These are phyloP conservation scores for Zymoseptoria ardabiliae DNA, from an alignment of 2,329 filamentous ascomycete species.

Conservation along the genomic window DNA sequence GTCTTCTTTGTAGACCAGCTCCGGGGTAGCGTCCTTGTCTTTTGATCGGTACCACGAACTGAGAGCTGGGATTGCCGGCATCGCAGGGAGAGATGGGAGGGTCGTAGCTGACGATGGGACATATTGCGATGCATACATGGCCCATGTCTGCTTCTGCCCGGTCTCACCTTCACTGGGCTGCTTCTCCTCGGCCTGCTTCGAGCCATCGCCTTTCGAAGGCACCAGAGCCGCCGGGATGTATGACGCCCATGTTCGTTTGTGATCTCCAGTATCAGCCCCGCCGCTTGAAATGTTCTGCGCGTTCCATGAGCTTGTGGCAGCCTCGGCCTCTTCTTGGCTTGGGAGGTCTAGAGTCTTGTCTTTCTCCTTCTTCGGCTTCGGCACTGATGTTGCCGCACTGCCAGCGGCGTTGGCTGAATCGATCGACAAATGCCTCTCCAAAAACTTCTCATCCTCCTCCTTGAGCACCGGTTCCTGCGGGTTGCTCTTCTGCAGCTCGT, in stretches of 20 bases:
- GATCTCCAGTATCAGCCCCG: constrained; percentile 24
- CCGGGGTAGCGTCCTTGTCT: constrained; percentile 27
- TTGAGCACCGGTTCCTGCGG: constrained; percentile 45
- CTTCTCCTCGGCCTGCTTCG: constrained; percentile 1
- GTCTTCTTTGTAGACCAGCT: constrained; percentile 32
- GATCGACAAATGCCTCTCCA: constrained; percentile 32
- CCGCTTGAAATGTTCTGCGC: constrained; percentile 12
- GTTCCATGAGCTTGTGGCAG: constrained; percentile 23
- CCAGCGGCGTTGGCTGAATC: constrained; percentile 16
- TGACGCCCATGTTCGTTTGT: constrained; percentile 31
- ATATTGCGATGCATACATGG: constrained; percentile 24
- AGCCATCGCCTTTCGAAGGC: constrained; percentile 6
- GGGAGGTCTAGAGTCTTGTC: constrained; percentile 28
- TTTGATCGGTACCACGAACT: constrained; percentile 18
- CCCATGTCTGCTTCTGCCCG: constrained; percentile 22
- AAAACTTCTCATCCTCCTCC: constrained; percentile 54
- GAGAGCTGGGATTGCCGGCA: constrained; percentile 18
- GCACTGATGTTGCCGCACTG: constrained; percentile 14
- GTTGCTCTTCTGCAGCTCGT: constrained; percentile 29
- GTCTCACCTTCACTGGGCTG: constrained; percentile 1
- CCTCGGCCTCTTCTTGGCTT: constrained; percentile 31
- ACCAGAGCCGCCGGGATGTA: constrained; percentile 24
- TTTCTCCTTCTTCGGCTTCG: constrained; percentile 25
- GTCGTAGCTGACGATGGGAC: constrained; percentile 10
- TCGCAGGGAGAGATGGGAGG: constrained; percentile 8